Conservation (phyloP, 2,329 filamentous ascomycete genomes). For the Alternaria conjuncta region DNA sequence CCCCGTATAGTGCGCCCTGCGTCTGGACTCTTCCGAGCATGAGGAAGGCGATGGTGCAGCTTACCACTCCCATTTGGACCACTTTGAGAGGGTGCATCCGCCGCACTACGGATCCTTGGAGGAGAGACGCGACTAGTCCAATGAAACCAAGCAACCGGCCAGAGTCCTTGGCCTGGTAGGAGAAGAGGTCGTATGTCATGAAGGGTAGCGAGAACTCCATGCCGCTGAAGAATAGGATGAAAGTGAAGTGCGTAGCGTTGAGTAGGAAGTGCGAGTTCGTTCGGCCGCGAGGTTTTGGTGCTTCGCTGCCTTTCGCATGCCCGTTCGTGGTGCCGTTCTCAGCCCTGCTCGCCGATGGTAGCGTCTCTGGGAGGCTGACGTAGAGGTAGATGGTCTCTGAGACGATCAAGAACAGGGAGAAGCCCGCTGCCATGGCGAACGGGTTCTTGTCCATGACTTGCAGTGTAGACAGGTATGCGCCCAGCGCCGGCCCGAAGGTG, state of each 20-base stretch:
- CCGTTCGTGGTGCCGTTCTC: slow-evolving; percentile 23
- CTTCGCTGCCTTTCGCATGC: slow-evolving; percentile 22
- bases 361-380: slow-evolving; percentile 82
- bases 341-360: slow-evolving; percentile 58
- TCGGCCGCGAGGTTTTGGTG: slow-evolving; percentile 48
- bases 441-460: slow-evolving; percentile 84
- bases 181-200: slow-evolving; percentile 94
- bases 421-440: slow-evolving; percentile 89
- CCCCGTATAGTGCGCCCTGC: slow-evolving; percentile 75
- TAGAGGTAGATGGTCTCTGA: slow-evolving; percentile 90
- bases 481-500: slow-evolving; percentile 91
- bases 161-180: slow-evolving; percentile 78
- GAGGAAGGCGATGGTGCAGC: slow-evolving; percentile 80
- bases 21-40: slow-evolving; percentile 74
- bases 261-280: slow-evolving; percentile 86
- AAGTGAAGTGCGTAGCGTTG: slow-evolving; percentile 85
- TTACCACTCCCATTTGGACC: slow-evolving; percentile 78
- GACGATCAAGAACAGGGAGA: slow-evolving; percentile 84
- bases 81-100: slow-evolving; percentile 81
- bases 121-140: slow-evolving; percentile 86
- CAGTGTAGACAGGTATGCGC: slow-evolving; percentile 82
- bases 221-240: slow-evolving; percentile 95
- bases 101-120: slow-evolving; percentile 90
- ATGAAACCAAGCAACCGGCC: slow-evolving; percentile 89
- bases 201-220: slow-evolving; percentile 98